Evolutionary conservation across 176 grass and related monocot genomes (phyloP).

Genomic region (Urochloa ruziziensis): DNA sequence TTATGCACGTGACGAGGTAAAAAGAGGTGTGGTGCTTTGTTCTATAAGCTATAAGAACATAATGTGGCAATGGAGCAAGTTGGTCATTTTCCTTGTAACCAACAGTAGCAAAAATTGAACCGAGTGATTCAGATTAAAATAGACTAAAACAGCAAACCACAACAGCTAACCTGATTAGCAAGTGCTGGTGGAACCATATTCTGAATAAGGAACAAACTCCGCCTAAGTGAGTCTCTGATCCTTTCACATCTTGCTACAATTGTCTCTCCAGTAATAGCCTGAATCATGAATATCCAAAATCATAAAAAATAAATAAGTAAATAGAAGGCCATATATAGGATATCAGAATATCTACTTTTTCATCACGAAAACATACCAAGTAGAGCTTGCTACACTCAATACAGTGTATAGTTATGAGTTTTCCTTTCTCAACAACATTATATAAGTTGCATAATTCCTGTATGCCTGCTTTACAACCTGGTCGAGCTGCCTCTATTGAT

Average conservation of each 20-base stretch:
- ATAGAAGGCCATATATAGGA: not conserved
- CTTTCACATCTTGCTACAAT: slow-evolving; percentile 68
- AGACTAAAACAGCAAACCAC: slow-evolving; percentile 14
- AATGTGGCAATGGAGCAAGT: not conserved
- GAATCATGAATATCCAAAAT: slow-evolving; percentile 39
- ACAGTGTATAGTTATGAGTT: slow-evolving; percentile 66
- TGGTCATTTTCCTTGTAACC: not conserved
- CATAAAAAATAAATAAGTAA: not conserved
- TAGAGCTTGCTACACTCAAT: slow-evolving; percentile 84
- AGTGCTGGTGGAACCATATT: slow-evolving; percentile 69
- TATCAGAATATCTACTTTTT: slow-evolving; percentile 25
- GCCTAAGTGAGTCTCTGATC: slow-evolving; percentile 55
- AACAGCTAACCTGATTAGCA: slow-evolving; percentile 65
- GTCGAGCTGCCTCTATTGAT: slow-evolving; percentile 78
- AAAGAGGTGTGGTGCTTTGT: not conserved
- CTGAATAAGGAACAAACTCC: slow-evolving; percentile 78
- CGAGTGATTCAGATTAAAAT: not conserved
- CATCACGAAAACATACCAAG: slow-evolving; percentile 60
- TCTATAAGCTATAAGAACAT: not conserved
- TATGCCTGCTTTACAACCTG: slow-evolving; percentile 78
- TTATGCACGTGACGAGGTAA: not conserved
- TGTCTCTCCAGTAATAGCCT: slow-evolving; percentile 78
- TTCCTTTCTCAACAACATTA: slow-evolving; percentile 80
- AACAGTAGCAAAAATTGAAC: not conserved
- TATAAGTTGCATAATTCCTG: slow-evolving; percentile 84